Conservation (phyloP, 768 basidiomycete genomes). For the Pleurotus ostreatus region DNA sequence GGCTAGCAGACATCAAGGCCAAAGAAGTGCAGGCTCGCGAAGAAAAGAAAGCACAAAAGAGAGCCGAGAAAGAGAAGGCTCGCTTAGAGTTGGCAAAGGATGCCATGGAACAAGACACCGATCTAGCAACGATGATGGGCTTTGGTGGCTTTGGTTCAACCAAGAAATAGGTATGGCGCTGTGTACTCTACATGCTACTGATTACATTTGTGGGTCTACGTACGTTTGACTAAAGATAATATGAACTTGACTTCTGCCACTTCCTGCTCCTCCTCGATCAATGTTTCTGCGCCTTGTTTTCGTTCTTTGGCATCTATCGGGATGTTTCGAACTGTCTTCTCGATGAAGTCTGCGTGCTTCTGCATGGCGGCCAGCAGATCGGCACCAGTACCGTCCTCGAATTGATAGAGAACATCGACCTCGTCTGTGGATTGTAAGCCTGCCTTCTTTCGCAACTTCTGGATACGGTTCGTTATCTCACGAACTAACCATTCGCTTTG, state of each 20-base stretch:
- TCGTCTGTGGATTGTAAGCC: slow-evolving; percentile 95
- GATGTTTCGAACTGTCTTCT: slow-evolving; percentile 68
- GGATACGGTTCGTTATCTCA: slow-evolving; percentile 88
- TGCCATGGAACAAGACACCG: slow-evolving; percentile 48
- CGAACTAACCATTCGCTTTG: slow-evolving; percentile 85
- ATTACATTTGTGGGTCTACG: slow-evolving; percentile 18
- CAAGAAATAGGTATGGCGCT: slow-evolving; percentile 58
- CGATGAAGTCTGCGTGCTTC: slow-evolving; percentile 65
- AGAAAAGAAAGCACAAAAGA: slow-evolving; percentile 76
- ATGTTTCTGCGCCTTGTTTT: slow-evolving; percentile 40
- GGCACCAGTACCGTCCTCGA: slow-evolving; percentile 63
- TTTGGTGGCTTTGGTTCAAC: slow-evolving; percentile 86
- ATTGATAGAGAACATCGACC: slow-evolving; percentile 80
- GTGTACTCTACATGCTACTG: slow-evolving; percentile 25
- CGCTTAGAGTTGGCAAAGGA: slow-evolving; percentile 61
- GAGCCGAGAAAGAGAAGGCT: slow-evolving; percentile 70
- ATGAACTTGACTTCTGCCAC: slow-evolving; percentile 75
- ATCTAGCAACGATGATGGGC: slow-evolving; percentile 85
- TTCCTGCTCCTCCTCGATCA: slow-evolving; percentile 88
- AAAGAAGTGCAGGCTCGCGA: slow-evolving; percentile 65
- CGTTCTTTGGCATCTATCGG: slow-evolving; percentile 58
- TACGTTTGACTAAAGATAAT: slow-evolving; percentile 56
- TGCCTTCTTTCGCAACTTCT: slow-evolving; percentile 93
- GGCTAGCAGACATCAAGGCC: slow-evolving; percentile 76
- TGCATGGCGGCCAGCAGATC: slow-evolving; percentile 63